Conservation (phyloP, 169 alveolate genomes). For the Perkinsus olseni region DNA sequence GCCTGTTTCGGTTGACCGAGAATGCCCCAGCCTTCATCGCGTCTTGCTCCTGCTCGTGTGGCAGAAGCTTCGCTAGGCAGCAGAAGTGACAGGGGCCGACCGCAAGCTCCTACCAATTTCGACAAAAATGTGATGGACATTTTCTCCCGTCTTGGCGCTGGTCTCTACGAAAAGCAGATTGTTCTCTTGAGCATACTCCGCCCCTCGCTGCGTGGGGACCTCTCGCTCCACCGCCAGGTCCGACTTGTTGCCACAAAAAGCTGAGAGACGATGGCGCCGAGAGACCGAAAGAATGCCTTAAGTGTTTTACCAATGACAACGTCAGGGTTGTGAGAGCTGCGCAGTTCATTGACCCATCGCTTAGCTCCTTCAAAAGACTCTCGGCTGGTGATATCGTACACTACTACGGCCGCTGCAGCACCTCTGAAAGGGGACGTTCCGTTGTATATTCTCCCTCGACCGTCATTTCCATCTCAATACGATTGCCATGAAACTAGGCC, state of each 20-base stretch:
- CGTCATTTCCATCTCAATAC: background rate
- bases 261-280: background rate
- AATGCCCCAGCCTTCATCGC: background rate
- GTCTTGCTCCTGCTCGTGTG: background rate
- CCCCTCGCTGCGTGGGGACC: slow-evolving; percentile 42
- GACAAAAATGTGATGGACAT: slow-evolving; percentile 62
- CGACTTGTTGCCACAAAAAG: slow-evolving; percentile 13
- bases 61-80: background rate
- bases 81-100: background rate
- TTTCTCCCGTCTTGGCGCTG: slow-evolving; percentile 71
- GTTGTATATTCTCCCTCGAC: background rate
- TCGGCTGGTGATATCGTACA: slow-evolving; percentile 63
- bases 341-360: slow-evolving; percentile 65
- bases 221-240: slow-evolving; percentile 15
- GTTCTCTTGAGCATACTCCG: slow-evolving; percentile 60
- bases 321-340: slow-evolving; percentile 37
- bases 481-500: too few species aligned
- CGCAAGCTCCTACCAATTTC: slow-evolving; percentile 34
- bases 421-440: slow-evolving; percentile 40
- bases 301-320: slow-evolving; percentile 15
- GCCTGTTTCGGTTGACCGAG: background rate
- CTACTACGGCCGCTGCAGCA: slow-evolving; percentile 75
- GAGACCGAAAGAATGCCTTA: background rate
- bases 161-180: slow-evolving; percentile 64
- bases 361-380: slow-evolving; percentile 64